Percentiles rank a stretch among this genome's conserved stretches.
Evolutionary conservation across 306 rosid species (phyloP).

Genomic region (Chamaecrista fasciculata): DNA sequence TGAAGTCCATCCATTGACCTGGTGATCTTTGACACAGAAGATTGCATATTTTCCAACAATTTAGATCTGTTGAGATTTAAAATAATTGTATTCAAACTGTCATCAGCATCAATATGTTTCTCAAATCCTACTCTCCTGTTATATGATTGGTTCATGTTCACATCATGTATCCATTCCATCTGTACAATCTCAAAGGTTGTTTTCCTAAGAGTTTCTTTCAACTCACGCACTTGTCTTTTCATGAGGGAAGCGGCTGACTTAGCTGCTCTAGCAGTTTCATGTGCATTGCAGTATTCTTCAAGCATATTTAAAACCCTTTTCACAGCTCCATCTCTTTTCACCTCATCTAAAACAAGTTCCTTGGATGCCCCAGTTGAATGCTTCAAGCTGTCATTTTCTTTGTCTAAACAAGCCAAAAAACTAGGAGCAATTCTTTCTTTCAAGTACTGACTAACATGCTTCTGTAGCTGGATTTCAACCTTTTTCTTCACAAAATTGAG

Average conservation of each 20-base stretch:
- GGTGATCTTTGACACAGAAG: slow-evolving; percentile 76
- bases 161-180: slow-evolving; percentile 91
- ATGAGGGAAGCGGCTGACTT: slow-evolving; percentile 73
- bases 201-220: slow-evolving; percentile 73
- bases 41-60: slow-evolving; percentile 67
- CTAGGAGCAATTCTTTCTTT: slow-evolving; percentile 70
- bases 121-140: slow-evolving; percentile 59
- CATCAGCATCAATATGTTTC: slow-evolving; percentile 62
- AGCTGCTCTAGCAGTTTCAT: slow-evolving; percentile 95
- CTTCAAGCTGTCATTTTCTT: slow-evolving; percentile 66
- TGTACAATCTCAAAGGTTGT: slow-evolving; percentile 81
- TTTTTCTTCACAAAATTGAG: slow-evolving; percentile 73
- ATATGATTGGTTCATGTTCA: slow-evolving; percentile 58
- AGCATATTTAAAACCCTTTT: slow-evolving; percentile 70
- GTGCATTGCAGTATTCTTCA: slow-evolving; percentile 84
- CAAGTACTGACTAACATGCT: slow-evolving; percentile 62
- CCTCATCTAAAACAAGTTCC: slow-evolving; percentile 52
- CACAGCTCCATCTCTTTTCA: slow-evolving; percentile 57
- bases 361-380: slow-evolving; percentile 56
- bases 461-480: slow-evolving; percentile 83
- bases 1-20: slow-evolving; percentile 72
- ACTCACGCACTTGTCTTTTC: slow-evolving; percentile 72
- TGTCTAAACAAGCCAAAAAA: slow-evolving; percentile 69
- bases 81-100: slow-evolving; percentile 58
- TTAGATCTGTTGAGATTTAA: slow-evolving; percentile 67